phyloP scores from a whole-genome alignment of 2,329 filamentous ascomycete species.

The Apiospora sp. region DNA sequence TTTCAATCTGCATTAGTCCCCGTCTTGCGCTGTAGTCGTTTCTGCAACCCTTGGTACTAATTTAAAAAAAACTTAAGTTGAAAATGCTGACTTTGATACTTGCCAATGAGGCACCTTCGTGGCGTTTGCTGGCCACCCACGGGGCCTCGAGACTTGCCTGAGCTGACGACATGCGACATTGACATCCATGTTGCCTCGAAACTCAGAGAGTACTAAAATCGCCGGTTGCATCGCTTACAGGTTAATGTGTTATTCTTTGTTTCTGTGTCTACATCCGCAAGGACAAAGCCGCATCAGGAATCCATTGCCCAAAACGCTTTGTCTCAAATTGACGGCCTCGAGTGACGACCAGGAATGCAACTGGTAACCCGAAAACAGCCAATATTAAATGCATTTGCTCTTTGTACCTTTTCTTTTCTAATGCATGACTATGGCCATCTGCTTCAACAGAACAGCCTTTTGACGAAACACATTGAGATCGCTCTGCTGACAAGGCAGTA shows the following conservation, averaged over 20 bases:
- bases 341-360: background rate
- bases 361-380: background rate
- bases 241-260: background rate
- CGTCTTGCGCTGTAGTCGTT: slow-evolving; percentile 15
- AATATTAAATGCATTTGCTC: background rate
- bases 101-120: background rate
- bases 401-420: background rate
- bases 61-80: background rate
- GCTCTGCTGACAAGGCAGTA: background rate
- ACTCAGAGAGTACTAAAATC: background rate
- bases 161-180: background rate
- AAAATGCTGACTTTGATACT: background rate
- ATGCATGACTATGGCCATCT: background rate
- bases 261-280: background rate
- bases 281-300: background rate
- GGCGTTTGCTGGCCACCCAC: background rate
- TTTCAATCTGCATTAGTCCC: slow-evolving; percentile 18
- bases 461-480: background rate
- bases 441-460: background rate
- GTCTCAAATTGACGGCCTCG: background rate
- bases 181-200: background rate
- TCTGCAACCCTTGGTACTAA: slow-evolving; percentile 12
- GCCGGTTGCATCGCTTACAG: background rate
- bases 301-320: background rate
- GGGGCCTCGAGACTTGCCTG: background rate